A percentile compares a stretch with the other conserved stretches of the same genome.
These are phyloP conservation scores for Penicillium angulare DNA, from an alignment of 495 filamentous ascomycete genomes.

Conservation along the genomic window DNA sequence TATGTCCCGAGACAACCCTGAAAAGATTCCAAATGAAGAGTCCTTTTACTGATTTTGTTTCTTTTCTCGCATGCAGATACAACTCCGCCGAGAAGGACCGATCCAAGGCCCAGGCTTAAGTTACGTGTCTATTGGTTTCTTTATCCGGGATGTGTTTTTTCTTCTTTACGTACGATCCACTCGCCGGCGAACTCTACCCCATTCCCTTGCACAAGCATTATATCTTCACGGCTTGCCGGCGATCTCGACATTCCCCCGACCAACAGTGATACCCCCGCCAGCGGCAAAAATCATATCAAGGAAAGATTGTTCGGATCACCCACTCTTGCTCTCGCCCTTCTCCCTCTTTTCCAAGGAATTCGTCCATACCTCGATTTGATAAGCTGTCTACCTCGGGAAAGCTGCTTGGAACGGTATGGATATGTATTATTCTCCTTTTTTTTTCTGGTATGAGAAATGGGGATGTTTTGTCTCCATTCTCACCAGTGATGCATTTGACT, in stretches of 20 bases:
- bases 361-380: no score
- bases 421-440: no score
- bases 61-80: slow-evolving; percentile 17
- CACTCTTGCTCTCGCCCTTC: neutral
- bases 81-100: slow-evolving; percentile 38
- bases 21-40: neutral
- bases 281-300: neutral
- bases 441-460: no score
- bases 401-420: no score
- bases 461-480: neutral
- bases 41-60: neutral
- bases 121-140: neutral
- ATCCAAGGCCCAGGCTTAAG: slow-evolving; percentile 32
- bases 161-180: slow-evolving; percentile 1
- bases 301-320: neutral
- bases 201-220: neutral
- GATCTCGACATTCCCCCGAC: neutral
- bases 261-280: neutral
- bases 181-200: neutral
- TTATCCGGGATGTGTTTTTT: neutral
- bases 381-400: no score
- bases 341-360: neutral
- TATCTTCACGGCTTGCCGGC: neutral
- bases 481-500: slow-evolving; percentile 5
- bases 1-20: slow-evolving; percentile 38